A percentile compares a stretch with the other conserved stretches of the same genome.
Conservation (phyloP, 1,284 basidiomycete species). For the Malassezia obtusa region DNA sequence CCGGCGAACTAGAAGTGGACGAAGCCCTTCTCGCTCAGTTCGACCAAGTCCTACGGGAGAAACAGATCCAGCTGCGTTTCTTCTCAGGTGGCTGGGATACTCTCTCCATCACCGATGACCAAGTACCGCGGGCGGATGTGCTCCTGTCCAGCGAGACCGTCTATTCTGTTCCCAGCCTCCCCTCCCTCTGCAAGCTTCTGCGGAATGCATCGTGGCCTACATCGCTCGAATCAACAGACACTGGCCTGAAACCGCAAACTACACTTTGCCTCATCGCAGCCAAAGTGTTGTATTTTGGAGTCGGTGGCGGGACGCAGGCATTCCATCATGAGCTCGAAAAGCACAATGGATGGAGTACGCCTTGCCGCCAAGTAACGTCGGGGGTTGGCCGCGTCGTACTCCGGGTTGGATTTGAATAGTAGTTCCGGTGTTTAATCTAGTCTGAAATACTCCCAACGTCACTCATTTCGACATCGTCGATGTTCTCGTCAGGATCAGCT, state of each 20-base stretch:
- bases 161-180: constrained; percentile 64
- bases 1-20: constrained; percentile 15
- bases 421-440: too few relatives aligned
- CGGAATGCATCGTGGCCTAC: constrained; percentile 16
- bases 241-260: not conserved
- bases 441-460: constrained; percentile 42
- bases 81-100: constrained; percentile 69
- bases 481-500: constrained; percentile 25
- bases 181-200: constrained; percentile 57
- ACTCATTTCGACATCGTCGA: constrained; percentile 36
- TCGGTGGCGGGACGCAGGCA: constrained; percentile 74
- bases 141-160: constrained; percentile 87
- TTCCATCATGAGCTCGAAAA: constrained; percentile 57
- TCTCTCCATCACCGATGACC: constrained; percentile 20
- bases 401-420: constrained; percentile 18
- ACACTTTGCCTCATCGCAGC: constrained; percentile 64
- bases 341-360: constrained; percentile 2
- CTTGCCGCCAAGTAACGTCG: constrained; percentile 18
- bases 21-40: constrained; percentile 61
- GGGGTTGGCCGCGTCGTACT: constrained; percentile 32
- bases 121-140: constrained; percentile 56
- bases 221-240: constrained; percentile 21
- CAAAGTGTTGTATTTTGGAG: constrained; percentile 92
- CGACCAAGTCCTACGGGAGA: constrained; percentile 53
- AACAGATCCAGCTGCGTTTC: constrained; percentile 61